Evolutionary conservation across 1,284 basidiomycete species (phyloP), one percentile per base, ranked within the genome.

Genomic region (Trichosporon coremiiforme): DNA sequence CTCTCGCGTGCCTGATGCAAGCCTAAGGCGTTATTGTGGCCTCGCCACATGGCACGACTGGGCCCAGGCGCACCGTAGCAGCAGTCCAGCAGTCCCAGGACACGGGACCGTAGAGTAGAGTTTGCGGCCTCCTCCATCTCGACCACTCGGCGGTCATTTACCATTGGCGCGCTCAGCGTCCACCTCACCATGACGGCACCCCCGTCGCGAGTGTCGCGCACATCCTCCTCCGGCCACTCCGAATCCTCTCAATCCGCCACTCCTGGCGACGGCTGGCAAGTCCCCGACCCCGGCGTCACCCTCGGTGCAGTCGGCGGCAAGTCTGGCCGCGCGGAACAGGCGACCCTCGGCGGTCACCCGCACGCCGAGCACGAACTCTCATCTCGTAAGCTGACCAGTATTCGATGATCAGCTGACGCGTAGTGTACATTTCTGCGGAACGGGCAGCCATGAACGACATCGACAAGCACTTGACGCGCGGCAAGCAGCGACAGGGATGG

Each of bases 401-500:
- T 36, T 50, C 53, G 4, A 7, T 8, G 4, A 13, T 15, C 2
- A 60, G 57, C 57, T 60, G 31, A 60, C 57, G 3, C 13, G 8
- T 57, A 66, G 68, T 66, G 35, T 68, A 64, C 20, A 33, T 64
- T 10, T 38, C 20, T 53, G 15, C 20, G n/a, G 64, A 66, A 45
- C 66, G 63, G 7, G 62, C 35, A 9, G 36, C 31, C 15, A 35
- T 33, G 67, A 53, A 41, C 63, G 63, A 38, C 36, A 25, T 38
- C 63, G 60, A 64, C 36, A 64, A 41, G 22, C 35, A 64, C 17
- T 7, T 20, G 31, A 50, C 20, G 47, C 70, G 9, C n/a, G 53
- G 35, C 35, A 20, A 17, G 33, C 29, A 64, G 45, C 55, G 66
- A 70, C 65, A 63, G 45, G 62, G 69, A 66, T 79, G 78, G 78